Conservation (phyloP, 2,329 filamentous ascomycete genomes). For the Tolypocladium capitatum region DNA sequence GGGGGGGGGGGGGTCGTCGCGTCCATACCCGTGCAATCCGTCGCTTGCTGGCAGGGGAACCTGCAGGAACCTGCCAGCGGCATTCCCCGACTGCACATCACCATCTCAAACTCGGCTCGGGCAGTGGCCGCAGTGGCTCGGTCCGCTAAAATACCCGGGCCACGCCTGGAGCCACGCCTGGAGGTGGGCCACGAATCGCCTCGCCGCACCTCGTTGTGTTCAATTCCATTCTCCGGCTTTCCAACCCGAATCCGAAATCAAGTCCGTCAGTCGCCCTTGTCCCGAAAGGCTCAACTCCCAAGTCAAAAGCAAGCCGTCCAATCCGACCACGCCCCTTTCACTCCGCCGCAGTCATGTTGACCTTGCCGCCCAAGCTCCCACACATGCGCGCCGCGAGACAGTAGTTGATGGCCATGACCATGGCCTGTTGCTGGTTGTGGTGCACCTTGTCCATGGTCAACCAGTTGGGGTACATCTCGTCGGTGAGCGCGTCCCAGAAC, state of each 20-base stretch:
- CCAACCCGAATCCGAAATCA: too few species aligned
- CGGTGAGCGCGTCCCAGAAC: slow-evolving; percentile 12
- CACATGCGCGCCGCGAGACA: slow-evolving; percentile 16
- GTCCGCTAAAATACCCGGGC: not conserved
- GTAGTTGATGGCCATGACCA: slow-evolving; percentile 16
- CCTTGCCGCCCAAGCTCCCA: slow-evolving; percentile 10
- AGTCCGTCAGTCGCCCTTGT: too few species aligned
- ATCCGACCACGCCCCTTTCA: too few species aligned
- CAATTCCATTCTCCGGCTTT: not conserved
- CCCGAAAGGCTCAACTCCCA: not conserved
- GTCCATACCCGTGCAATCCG: too few species aligned
- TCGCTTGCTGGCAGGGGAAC: too few species aligned
- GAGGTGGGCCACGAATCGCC: not conserved
- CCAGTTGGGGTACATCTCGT: slow-evolving; percentile 18
- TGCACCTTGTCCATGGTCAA: slow-evolving; percentile 16
- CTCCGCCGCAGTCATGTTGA: slow-evolving; percentile 1
- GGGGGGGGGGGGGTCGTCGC: too few species aligned
- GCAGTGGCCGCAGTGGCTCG: not conserved
- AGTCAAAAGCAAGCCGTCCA: too few species aligned
- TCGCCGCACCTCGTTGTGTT: not conserved
- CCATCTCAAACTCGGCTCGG: not conserved
- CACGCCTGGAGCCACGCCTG: not conserved
- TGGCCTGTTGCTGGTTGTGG: slow-evolving; percentile 9
- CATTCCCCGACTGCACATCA: not conserved
- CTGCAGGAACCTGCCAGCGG: too few species aligned